These are phyloP conservation scores for Bipolaris gigantea DNA, from an alignment of 2,329 filamentous ascomycete genomes.

Conservation along the genomic window DNA sequence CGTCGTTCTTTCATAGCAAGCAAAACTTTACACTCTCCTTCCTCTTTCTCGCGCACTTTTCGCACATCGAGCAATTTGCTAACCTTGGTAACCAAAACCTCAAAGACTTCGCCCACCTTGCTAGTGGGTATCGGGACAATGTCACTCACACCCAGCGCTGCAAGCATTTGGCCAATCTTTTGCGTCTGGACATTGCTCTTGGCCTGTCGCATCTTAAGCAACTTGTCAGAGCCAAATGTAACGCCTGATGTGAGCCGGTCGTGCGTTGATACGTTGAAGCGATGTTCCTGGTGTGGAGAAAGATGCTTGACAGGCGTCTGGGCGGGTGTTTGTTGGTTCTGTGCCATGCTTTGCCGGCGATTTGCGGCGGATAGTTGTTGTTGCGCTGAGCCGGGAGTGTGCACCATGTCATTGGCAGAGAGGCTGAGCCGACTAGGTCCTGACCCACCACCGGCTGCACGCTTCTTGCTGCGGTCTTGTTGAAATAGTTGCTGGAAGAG, in stretches of 20 bases:
- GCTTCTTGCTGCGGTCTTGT: conserved; percentile 87
- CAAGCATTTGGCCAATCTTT: conserved; percentile 72
- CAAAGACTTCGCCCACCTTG: conserved; percentile 71
- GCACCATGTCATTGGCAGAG: conserved; percentile 42
- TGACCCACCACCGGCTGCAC: conserved; percentile 51
- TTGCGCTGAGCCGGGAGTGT: conserved; percentile 37
- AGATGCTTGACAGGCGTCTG: conserved; percentile 55
- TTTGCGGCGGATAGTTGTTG: conserved; percentile 35
- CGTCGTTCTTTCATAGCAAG: conserved; percentile 43
- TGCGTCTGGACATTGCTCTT: conserved; percentile 76
- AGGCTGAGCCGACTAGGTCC: conserved; percentile 44
- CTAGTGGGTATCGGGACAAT: conserved; percentile 74
- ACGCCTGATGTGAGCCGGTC: conserved; percentile 85
- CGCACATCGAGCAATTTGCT: conserved; percentile 70
- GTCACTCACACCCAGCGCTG: conserved; percentile 70
- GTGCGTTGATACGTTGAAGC: conserved; percentile 82
- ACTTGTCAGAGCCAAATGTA: conserved; percentile 82
- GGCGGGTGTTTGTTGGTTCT: conserved; percentile 37
- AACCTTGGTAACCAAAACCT: conserved; percentile 69
- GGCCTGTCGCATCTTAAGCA: conserved; percentile 75
- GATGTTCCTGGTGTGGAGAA: conserved; percentile 71
- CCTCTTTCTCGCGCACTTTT: conserved; percentile 75
- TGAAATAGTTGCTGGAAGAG: conserved; percentile 81
- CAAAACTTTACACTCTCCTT: conserved; percentile 59
- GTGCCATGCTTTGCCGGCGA: conserved; percentile 41